These are phyloP conservation scores for Colletotrichum navitas DNA, from an alignment of 2,329 filamentous ascomycete species.

Conservation along the genomic window DNA sequence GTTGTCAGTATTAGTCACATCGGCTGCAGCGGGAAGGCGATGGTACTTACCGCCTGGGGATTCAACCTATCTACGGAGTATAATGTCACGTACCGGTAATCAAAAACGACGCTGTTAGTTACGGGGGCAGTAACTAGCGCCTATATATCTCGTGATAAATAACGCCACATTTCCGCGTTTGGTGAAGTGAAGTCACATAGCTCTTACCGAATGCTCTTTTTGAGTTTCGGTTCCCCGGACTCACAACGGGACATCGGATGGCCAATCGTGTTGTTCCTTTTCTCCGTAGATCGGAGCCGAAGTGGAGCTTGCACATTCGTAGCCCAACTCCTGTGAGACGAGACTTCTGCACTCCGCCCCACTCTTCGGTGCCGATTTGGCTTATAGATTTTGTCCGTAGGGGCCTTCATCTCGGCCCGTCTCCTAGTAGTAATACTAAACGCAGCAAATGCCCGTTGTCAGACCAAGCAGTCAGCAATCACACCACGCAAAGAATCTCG, in stretches of 20 bases:
- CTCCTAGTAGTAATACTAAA: neutral
- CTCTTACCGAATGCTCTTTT: neutral
- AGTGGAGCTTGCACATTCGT: slow-evolving; percentile 20
- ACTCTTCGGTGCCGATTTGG: slow-evolving; percentile 20
- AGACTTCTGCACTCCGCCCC: neutral
- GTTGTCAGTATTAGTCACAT: too few relatives aligned
- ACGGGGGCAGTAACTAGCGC: too few relatives aligned
- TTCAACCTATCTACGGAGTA: too few relatives aligned
- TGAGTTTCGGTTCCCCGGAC: neutral
- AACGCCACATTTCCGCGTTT: too few relatives aligned
- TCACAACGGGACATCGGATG: neutral
- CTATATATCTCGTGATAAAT: too few relatives aligned
- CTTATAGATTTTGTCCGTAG: slow-evolving; percentile 6
- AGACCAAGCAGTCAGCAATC: neutral
- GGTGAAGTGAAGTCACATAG: too few relatives aligned
- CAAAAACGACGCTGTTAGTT: too few relatives aligned
- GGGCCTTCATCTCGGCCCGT: slow-evolving; percentile 9
- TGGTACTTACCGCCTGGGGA: too few relatives aligned
- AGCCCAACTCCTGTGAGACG: too few relatives aligned
- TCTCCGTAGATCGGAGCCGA: slow-evolving; percentile 36
- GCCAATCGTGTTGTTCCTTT: neutral
- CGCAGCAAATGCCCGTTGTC: neutral
- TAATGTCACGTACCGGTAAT: too few relatives aligned
- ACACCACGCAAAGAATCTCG: neutral
- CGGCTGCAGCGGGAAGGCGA: too few relatives aligned